A percentile compares a stretch with the other conserved stretches of the same genome.
Conservation (phyloP, 2,329 filamentous ascomycete species). For the Aspergillus quadricinctus region DNA sequence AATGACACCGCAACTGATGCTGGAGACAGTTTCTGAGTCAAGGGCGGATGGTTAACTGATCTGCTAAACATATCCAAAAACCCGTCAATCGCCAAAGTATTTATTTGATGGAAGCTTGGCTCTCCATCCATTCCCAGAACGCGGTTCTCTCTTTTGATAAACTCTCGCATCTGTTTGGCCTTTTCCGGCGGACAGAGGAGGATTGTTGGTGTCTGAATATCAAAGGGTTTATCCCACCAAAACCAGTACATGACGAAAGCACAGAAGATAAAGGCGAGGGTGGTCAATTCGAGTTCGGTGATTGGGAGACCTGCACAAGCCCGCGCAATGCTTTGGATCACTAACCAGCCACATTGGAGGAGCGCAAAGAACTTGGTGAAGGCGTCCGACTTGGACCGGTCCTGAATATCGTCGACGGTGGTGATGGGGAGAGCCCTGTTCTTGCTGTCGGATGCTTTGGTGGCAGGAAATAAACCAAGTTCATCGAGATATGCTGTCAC, state of each 20-base stretch:
- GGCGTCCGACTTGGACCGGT: not conserved
- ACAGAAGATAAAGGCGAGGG: not conserved
- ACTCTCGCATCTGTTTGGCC: not conserved
- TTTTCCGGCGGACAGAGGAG: not conserved
- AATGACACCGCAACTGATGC: not conserved
- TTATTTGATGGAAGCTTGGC: not conserved
- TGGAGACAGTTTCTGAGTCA: not conserved
- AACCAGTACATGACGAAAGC: constrained; percentile 1
- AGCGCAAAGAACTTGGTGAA: not conserved
- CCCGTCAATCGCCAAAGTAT: not conserved
- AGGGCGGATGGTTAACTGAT: not conserved
- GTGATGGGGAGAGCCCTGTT: not conserved
- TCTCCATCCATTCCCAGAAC: not conserved
- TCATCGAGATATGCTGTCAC: not conserved
- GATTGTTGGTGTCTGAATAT: not conserved
- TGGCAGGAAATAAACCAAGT: not conserved
- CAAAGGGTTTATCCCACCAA: constrained; percentile 2
- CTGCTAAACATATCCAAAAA: not conserved
- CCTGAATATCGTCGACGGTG: not conserved
- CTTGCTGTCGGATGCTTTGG: not conserved
- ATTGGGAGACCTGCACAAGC: not conserved
- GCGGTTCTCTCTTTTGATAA: not conserved
- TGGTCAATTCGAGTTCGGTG: not conserved
- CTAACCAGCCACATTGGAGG: not conserved
- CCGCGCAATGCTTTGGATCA: not conserved